Evolutionary conservation across 2,329 filamentous ascomycete species (phyloP).

Genomic region (Xylariomycetidae sp.): DNA sequence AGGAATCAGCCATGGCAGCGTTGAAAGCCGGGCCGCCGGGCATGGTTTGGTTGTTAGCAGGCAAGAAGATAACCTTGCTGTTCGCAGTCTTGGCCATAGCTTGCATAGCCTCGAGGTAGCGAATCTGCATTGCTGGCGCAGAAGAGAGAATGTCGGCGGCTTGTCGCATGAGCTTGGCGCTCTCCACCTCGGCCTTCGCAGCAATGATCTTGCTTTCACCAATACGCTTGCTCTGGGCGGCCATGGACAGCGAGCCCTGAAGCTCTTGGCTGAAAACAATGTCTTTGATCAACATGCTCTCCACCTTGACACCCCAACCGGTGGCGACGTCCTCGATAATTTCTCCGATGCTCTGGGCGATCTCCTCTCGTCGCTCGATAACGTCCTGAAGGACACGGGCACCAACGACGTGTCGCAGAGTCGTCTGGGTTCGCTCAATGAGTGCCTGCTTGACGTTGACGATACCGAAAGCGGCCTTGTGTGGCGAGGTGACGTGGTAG

Average conservation of each 20-base stretch:
- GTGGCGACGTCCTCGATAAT: conserved; percentile 94
- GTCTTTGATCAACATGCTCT: conserved; percentile 99
- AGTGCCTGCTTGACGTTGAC: conserved; percentile 93
- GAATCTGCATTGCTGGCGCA: conserved; percentile 95
- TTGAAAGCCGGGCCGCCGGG: conserved; percentile 34
- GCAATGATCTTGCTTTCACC: conserved; percentile 98
- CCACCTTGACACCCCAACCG: conserved; percentile 92
- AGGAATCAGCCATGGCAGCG: conserved; percentile 34
- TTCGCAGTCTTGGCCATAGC: conserved; percentile 94
- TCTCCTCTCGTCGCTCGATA: conserved; percentile 95
- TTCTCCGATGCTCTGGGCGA: conserved; percentile 89
- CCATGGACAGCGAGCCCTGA: conserved; percentile 96
- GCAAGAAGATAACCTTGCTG: conserved; percentile 80
- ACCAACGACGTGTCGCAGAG: conserved; percentile 91
- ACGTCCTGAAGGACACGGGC: conserved; percentile 95
- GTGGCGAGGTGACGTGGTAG: conserved; percentile 92
- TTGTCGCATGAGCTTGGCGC: conserved; percentile 86
- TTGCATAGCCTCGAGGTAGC: conserved; percentile 98
- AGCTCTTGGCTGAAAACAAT: conserved; percentile 95
- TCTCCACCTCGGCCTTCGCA: conserved; percentile 93
- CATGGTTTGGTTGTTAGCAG: conserved; percentile 58
- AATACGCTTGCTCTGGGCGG: conserved; percentile 95
- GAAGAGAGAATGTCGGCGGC: conserved; percentile 89
- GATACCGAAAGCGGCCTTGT: conserved; percentile 97
- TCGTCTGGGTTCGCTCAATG: conserved; percentile 95